Conservation (phyloP, 2,329 filamentous ascomycete species). For the Trichoderma sp. region DNA sequence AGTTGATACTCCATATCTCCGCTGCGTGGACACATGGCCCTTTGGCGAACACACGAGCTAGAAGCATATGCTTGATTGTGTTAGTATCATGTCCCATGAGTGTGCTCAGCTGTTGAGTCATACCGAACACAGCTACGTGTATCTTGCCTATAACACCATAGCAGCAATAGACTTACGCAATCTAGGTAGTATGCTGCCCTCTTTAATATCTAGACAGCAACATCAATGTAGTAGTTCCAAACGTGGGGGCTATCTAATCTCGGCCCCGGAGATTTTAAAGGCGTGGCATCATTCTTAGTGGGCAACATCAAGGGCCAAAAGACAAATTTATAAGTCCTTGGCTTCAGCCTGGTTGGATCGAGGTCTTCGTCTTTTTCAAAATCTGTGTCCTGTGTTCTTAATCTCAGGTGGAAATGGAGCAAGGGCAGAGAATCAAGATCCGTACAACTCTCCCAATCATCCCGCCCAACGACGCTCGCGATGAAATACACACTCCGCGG, state of each 20-base stretch:
- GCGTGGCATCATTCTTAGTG: not conserved
- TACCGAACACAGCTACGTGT: not conserved
- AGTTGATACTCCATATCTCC: not conserved
- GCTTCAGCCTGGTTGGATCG: not conserved
- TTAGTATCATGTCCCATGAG: not conserved
- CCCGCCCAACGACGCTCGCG: not conserved
- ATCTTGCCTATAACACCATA: not conserved
- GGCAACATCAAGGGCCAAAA: not conserved
- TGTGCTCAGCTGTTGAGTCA: not conserved
- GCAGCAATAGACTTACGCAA: not conserved
- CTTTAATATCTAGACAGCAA: not conserved
- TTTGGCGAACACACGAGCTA: not conserved
- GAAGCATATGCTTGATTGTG: not conserved
- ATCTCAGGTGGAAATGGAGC: not conserved
- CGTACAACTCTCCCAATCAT: slow-evolving; percentile 1
- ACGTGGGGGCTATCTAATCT: not conserved
- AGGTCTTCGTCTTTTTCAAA: not conserved
- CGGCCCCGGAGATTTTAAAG: not conserved
- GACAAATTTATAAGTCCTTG: not conserved
- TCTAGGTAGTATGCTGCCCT: not conserved
- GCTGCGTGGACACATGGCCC: not conserved
- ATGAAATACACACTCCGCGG: slow-evolving; percentile 3
- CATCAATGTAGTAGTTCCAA: not conserved
- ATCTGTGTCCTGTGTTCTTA: not conserved
- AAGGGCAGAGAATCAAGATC: not conserved